These are phyloP conservation scores for Sporothrix variecibatus DNA, from an alignment of 2,329 filamentous ascomycete species.

Conservation along the genomic window DNA sequence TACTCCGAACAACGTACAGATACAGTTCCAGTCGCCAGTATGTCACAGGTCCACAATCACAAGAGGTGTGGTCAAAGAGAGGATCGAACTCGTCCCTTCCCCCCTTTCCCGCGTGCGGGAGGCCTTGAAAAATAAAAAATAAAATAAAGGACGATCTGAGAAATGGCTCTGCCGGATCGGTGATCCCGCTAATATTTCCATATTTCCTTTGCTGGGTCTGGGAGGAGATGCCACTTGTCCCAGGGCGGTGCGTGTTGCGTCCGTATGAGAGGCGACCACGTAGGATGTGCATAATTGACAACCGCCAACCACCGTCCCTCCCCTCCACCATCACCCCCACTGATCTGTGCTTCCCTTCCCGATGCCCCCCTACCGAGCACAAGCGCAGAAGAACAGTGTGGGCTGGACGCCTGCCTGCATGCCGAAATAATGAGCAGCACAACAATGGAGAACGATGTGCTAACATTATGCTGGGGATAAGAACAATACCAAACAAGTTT, in stretches of 20 bases:
- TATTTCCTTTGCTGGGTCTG: not conserved
- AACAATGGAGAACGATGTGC: not conserved
- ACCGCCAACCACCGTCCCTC: not conserved
- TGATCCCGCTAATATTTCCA: slow-evolving; percentile 20
- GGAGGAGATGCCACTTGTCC: not conserved
- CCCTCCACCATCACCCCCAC: not conserved
- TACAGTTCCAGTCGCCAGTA: not conserved
- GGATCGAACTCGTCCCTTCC: not conserved
- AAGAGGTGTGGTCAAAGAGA: not conserved
- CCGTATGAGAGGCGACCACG: slow-evolving; percentile 19
- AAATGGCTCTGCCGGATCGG: slow-evolving; percentile 17
- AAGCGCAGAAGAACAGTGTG: not conserved
- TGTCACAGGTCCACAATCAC: not conserved
- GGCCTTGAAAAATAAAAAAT: not conserved
- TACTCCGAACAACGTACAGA: no score
- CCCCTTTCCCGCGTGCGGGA: not conserved
- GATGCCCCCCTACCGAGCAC: slow-evolving; percentile 8
- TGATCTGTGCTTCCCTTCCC: slow-evolving; percentile 9
- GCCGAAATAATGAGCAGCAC: not conserved
- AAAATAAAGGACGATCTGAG: slow-evolving; percentile 1
- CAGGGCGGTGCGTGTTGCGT: not conserved
- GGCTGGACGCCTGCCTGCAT: not conserved
- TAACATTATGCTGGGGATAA: not conserved
- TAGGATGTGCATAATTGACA: slow-evolving; percentile 10
- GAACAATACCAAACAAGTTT: not conserved